Base-by-base conservation (phyloP, 106 monocot species). In the Phalaenopsis aphrodite region DNA sequence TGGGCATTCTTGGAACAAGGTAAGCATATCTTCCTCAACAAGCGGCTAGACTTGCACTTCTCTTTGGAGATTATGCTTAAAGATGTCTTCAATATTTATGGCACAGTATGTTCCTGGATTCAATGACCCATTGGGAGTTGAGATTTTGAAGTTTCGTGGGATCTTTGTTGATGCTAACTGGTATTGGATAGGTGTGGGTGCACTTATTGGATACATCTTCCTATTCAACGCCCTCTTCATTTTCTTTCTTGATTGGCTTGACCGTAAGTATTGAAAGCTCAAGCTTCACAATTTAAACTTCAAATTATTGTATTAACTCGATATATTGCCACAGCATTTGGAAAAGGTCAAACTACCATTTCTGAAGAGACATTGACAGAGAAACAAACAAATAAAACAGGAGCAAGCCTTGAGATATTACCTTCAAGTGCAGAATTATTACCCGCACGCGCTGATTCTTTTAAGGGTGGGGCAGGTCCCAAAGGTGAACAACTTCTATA, bases 1-100 rank as follows among this genome's bases (percentile, higher is more conserved):
- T 42, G 89, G 88, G 8, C 72, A 86, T 41, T 86, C 83, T 41
- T 94, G 93, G 93, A 49, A 78, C 14, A 81, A 85, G 78, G 87
- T 91, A 43, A 80, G 80, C 76, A 47, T 49, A 49, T 76, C 8
- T 18, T 12, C n/a, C 10, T 49, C 76, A 48, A 30, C 43, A 3
- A 42, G 8, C 4, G 10, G 23, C 6, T 5, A 23, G 23, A 9
- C n/a, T 76, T 24, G 48, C 24, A 23, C 76, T 76, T 76, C 48
- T 76, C 11, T 47, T 48, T 48, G 23, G 24, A 19, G 7, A 74
- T 74, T 8, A 49, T 49, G 12, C 21, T 74, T 30, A 74, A 48
- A 46, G 66, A 52, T 48, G 42, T 82, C 48, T 52, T 45, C 24
- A 30, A 30, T 30, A 0, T 30, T 30, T 30, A 47, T 68, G 77